Evolutionary conservation across 2,329 filamentous ascomycete species (phyloP).

Genomic region (Uncinocarpus reesii): DNA sequence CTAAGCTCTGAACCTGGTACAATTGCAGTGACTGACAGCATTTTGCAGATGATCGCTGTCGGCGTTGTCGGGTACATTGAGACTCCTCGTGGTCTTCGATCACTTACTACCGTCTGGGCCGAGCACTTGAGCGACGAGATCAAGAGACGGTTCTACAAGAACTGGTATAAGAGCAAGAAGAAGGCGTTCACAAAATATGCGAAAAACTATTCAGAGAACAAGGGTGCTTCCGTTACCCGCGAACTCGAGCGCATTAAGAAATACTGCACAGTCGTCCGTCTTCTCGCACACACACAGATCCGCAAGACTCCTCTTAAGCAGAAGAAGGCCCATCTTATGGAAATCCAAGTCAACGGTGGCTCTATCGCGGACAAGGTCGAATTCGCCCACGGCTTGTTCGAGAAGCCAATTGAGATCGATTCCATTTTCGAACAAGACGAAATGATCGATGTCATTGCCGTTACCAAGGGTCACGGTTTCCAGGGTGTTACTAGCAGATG

Average conservation of each 20-base stretch:
- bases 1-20: neutral
- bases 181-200: constrained; percentile 99
- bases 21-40: constrained; percentile 17
- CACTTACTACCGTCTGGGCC: constrained; percentile 98
- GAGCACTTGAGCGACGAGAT: constrained; percentile 98
- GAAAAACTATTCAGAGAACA: constrained; percentile 98
- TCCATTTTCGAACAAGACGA: constrained; percentile 98
- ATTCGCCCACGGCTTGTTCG: constrained; percentile 90
- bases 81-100: constrained; percentile 97
- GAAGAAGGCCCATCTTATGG: constrained; percentile 99
- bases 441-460: constrained; percentile 98
- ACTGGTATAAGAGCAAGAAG: constrained; percentile 99
- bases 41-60: constrained; percentile 90
- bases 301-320: constrained; percentile 99
- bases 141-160: constrained; percentile 99
- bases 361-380: constrained; percentile 93
- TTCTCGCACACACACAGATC: constrained; percentile 99
- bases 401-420: constrained; percentile 94
- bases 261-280: constrained; percentile 99
- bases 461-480: constrained; percentile 99
- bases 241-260: constrained; percentile 99
- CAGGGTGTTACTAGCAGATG: constrained; percentile 93
- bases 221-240: constrained; percentile 79
- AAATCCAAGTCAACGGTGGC: constrained; percentile 99
- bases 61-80: constrained; percentile 99